phyloP scores from a whole-genome alignment of 768 basidiomycete species.

The Suillus weaverae region DNA sequence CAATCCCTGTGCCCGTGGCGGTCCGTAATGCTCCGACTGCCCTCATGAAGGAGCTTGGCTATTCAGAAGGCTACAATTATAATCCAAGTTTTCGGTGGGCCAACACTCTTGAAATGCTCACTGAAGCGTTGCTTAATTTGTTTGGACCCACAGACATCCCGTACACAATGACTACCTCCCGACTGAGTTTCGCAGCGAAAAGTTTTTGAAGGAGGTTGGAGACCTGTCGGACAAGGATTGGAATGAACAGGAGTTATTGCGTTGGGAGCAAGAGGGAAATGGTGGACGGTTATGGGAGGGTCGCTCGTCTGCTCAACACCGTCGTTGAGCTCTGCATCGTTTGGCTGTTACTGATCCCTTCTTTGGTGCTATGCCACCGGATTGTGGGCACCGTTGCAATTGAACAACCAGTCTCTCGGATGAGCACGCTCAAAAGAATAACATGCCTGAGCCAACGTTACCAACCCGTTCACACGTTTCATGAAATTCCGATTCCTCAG shows the following conservation, averaged over 20 bases:
- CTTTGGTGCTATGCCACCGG: background rate
- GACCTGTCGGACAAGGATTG: constrained; percentile 50
- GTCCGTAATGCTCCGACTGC: constrained; percentile 78
- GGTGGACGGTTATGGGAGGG: constrained; percentile 50
- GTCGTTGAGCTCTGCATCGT: background rate
- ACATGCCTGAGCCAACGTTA: background rate
- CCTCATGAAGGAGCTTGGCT: constrained; percentile 69
- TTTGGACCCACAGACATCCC: constrained; percentile 49
- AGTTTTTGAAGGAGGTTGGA: constrained; percentile 44
- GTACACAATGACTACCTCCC: constrained; percentile 67
- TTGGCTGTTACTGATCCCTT: background rate
- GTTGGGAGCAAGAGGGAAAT: constrained; percentile 58
- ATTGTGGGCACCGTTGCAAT: background rate
- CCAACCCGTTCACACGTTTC: background rate
- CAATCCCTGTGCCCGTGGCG: constrained; percentile 64
- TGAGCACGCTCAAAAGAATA: background rate
- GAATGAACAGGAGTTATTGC: constrained; percentile 57
- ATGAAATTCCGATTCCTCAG: background rate
- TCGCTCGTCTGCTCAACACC: constrained; percentile 15
- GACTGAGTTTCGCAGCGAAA: constrained; percentile 40
- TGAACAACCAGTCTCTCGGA: background rate
- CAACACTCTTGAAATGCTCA: background rate
- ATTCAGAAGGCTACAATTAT: constrained; percentile 62
- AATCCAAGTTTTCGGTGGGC: constrained; percentile 58
- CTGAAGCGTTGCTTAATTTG: background rate